These are phyloP conservation scores for Evansstolkia leycettana DNA, from an alignment of 495 filamentous ascomycete species.

Conservation along the genomic window DNA sequence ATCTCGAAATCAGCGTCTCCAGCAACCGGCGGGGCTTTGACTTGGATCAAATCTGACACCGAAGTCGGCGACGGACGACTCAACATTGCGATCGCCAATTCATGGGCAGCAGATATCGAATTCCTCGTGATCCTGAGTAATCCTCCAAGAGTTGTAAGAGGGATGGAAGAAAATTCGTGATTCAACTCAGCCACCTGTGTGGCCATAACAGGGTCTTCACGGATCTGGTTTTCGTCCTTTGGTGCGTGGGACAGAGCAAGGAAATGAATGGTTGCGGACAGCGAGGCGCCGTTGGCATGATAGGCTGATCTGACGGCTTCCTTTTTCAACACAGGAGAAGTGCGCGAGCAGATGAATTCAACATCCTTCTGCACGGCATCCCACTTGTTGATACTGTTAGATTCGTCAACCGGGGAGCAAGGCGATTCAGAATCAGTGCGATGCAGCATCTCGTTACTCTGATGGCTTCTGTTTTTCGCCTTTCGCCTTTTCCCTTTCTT, in stretches of 20 bases:
- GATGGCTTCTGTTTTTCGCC: conserved; percentile 10
- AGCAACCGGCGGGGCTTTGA: conserved; percentile 21
- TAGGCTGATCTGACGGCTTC: conserved; percentile 47
- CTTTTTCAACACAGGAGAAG: conserved; percentile 27
- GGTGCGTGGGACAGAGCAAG: conserved; percentile 28
- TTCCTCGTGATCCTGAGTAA: conserved; percentile 44
- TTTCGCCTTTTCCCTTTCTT: conserved; percentile 36
- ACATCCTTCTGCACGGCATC: conserved; percentile 40
- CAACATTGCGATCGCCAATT: conserved; percentile 43
- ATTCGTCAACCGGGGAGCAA: conserved; percentile 5
- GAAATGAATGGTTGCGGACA: conserved; percentile 40
- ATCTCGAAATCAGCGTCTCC: conserved; percentile 18
- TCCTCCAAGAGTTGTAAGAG: conserved; percentile 29
- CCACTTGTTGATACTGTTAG: conserved; percentile 39
- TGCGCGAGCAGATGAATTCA: conserved; percentile 43
- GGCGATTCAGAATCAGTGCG: conserved; percentile 3
- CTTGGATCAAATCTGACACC: conserved; percentile 27
- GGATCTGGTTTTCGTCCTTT: conserved; percentile 17
- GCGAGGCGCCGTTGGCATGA: conserved; percentile 46
- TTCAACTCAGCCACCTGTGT: conserved; percentile 41
- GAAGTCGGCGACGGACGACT: conserved; percentile 15
- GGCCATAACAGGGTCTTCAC: conserved; percentile 30
- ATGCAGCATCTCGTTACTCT: conserved; percentile 7
- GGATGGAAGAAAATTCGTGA: conserved; percentile 38
- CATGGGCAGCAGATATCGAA: conserved; percentile 41